Base-by-base conservation (phyloP, 306 rosid species). In the Oxytropis ochrocephala region DNA sequence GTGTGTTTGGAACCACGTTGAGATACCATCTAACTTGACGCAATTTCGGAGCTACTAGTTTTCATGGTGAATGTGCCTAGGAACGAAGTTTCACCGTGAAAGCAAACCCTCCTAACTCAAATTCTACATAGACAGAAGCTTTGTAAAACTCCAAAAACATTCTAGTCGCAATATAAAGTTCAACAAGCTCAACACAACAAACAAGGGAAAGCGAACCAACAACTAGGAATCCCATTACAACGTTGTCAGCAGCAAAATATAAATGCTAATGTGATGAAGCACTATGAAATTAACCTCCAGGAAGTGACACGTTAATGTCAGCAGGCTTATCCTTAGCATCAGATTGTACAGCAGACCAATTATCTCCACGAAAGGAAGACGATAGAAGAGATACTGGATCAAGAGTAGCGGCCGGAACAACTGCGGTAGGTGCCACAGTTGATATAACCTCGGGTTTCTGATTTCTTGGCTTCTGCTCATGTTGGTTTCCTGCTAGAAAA, bases 401-500 rank as follows among this genome's bases (percentile, higher is more conserved):
- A n/a, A 81, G 89, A 8, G 78, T 80, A 2, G 96, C 68, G 49
- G 84, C 71, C 0, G 97, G 97, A 80, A 80, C 76, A 62, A 82
- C 73, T 17, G 92, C 80, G 30, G 91, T 77, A 49, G 89, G 83
- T 5, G 74, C 49, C 36, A 82, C 81, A 7, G 56, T 72, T 36
- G 90, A 47, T 43, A 76, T 73, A 17, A 75, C 33, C 21, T 88
- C 97, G 8, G 84, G 89, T 75, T 88, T 93, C 75, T 86, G 90
- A 73, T 85, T 94, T 78, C 80, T 94, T 16, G 85, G 77, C 76
- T 86, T 90, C 64, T 86, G 96, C 78, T 94, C 97, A 16, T 88
- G 95, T 79, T 94, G 96, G 78, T 90, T 90, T 63, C 95, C 98
- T 0, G 97, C 83, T 71, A 90, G 87, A 85, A 94, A 94, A 85